A percentile compares a stretch with the other conserved stretches of the same genome.
Conservation (phyloP, 345 rosid genomes). For the Lumnitzera racemosa region DNA sequence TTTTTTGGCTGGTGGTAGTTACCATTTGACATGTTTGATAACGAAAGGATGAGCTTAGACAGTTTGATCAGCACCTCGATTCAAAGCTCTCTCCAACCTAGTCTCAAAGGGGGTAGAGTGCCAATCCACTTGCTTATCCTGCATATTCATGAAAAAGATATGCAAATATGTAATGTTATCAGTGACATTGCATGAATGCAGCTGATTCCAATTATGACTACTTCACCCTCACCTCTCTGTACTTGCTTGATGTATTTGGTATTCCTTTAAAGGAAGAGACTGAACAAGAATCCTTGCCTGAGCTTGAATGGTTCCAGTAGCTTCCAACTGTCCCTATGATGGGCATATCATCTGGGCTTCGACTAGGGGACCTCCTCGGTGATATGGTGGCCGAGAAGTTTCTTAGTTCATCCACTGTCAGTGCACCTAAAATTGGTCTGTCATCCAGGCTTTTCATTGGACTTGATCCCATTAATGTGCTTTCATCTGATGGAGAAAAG, state of each 20-base stretch:
- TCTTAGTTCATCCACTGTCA: conserved; percentile 77
- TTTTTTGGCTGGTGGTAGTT: too few species aligned
- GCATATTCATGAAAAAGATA: conserved; percentile 23
- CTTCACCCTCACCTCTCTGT: conserved; percentile 64
- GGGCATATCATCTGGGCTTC: conserved; percentile 37
- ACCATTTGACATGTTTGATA: not conserved
- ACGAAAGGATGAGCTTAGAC: not conserved
- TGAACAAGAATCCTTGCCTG: conserved; percentile 27
- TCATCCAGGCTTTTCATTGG: conserved; percentile 51
- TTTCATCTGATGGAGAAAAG: conserved; percentile 33
- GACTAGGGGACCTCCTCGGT: conserved; percentile 68
- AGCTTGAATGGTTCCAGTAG: conserved; percentile 23
- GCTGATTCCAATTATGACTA: conserved; percentile 2
- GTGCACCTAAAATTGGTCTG: conserved; percentile 80
- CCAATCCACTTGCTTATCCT: conserved; percentile 91
- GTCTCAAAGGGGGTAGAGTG: conserved; percentile 89
- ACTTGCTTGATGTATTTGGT: conserved; percentile 88
- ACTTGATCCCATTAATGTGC: conserved; percentile 35
- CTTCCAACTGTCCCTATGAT: conserved; percentile 42
- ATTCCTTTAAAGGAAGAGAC: conserved; percentile 69
- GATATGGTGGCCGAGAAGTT: conserved; percentile 61
- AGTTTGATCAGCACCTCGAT: conserved; percentile 18
- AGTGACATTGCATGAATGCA: not conserved
- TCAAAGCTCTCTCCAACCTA: conserved; percentile 90
- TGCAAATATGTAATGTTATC: conserved; percentile 1